Conservation (phyloP, 2,329 filamentous ascomycete species). For the Cordyceps tenuipes region DNA sequence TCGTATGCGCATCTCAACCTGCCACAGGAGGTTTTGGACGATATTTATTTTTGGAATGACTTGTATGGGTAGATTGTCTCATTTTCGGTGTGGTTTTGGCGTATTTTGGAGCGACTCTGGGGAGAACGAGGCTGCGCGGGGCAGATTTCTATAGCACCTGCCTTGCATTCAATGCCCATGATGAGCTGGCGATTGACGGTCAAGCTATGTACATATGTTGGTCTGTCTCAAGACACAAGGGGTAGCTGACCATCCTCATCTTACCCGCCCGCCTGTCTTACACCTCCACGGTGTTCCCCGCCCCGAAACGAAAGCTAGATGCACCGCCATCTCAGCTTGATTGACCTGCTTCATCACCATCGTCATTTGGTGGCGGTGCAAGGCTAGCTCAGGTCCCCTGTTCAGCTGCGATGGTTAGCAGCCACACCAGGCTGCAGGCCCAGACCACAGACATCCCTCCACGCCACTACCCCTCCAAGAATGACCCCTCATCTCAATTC, state of each 20-base stretch:
- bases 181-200: neutral
- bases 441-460: neutral
- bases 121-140: neutral
- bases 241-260: neutral
- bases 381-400: neutral
- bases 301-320: neutral
- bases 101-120: neutral
- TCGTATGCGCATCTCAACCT: neutral
- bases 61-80: neutral
- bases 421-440: neutral
- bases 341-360: neutral
- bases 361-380: neutral
- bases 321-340: constrained; percentile 1
- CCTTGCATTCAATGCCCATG: neutral
- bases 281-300: neutral
- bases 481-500: neutral
- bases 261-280: neutral
- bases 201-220: too few relatives aligned
- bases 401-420: neutral
- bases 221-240: too few relatives aligned
- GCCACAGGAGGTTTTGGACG: neutral
- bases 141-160: neutral
- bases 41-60: neutral
- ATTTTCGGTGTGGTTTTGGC: neutral
- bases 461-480: neutral